Evolutionary conservation across 305 asterid species (phyloP).

Genomic region (Fraxinus sp.): DNA sequence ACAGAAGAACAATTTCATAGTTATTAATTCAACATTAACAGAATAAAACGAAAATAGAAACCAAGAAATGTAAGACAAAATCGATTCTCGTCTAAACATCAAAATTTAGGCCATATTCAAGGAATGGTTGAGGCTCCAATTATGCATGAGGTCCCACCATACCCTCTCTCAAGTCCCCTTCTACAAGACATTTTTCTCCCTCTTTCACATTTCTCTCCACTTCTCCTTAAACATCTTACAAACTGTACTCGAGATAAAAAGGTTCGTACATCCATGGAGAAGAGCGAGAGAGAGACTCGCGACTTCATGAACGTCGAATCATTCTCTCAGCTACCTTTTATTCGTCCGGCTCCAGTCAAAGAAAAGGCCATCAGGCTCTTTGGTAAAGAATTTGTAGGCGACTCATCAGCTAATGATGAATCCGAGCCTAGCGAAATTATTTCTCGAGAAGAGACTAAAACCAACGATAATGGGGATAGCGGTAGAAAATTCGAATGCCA

Average conservation of each 20-base stretch:
- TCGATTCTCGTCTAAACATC: background rate
- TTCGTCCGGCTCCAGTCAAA: constrained; percentile 51
- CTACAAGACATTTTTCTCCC: constrained; percentile 14
- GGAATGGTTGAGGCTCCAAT: background rate
- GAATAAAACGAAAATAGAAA: background rate
- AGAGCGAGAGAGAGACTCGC: constrained; percentile 58
- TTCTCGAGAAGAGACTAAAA: background rate
- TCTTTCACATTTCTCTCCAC: background rate
- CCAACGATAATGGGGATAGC: background rate
- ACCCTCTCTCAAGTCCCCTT: background rate
- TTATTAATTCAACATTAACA: background rate
- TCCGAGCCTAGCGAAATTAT: background rate
- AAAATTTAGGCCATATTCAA: background rate
- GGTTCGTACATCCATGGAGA: constrained; percentile 50
- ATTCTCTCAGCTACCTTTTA: constrained; percentile 87
- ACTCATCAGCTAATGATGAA: background rate
- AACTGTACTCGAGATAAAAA: background rate
- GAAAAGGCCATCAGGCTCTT: constrained; percentile 58
- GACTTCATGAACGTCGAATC: constrained; percentile 87
- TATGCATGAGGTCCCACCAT: background rate
- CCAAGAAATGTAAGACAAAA: background rate
- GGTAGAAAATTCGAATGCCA: constrained; percentile 60
- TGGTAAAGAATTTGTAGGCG: constrained; percentile 64
- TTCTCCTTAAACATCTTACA: background rate
- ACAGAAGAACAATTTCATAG: too few species aligned